These are phyloP conservation scores for Citrus australasica DNA, from an alignment of 345 rosid genomes.

Conservation along the genomic window DNA sequence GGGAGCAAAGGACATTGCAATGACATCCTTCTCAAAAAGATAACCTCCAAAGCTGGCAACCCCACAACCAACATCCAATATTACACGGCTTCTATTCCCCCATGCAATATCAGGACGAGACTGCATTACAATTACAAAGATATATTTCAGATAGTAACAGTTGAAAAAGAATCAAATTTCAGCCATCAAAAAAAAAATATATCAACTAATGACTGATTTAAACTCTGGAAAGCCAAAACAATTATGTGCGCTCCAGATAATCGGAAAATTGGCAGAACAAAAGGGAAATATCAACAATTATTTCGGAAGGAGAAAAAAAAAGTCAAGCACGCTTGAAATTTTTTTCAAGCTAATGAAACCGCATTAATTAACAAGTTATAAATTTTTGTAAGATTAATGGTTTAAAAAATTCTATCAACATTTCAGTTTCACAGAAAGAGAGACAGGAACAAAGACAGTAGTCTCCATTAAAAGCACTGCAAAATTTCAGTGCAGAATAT, in stretches of 20 bases:
- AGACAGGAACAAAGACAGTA: neutral
- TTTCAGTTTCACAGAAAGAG: neutral
- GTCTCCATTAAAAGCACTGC: neutral
- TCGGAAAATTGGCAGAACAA: neutral
- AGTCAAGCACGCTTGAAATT: neutral
- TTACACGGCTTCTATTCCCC: slow-evolving; percentile 72
- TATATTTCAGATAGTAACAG: neutral
- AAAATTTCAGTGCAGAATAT: neutral
- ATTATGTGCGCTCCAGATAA: neutral
- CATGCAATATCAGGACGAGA: slow-evolving; percentile 60
- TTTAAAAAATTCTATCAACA: neutral
- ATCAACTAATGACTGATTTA: neutral
- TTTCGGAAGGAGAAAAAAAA: neutral
- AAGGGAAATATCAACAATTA: neutral
- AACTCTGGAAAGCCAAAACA: neutral
- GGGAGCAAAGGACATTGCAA: slow-evolving; percentile 90
- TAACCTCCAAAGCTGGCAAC: slow-evolving; percentile 93
- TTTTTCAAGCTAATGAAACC: neutral
- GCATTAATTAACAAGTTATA: neutral
- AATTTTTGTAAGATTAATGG: neutral
- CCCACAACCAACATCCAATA: slow-evolving; percentile 91
- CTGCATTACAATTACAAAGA: slow-evolving; percentile 30
- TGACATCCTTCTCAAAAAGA: slow-evolving; percentile 77
- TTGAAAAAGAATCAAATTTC: neutral
- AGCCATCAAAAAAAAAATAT: neutral